A percentile compares a stretch with the other conserved stretches of the same genome.
These are phyloP conservation scores for Nannochloropsis gaditana DNA, from an alignment of 108 stramenopile genomes.

Conservation along the genomic window DNA sequence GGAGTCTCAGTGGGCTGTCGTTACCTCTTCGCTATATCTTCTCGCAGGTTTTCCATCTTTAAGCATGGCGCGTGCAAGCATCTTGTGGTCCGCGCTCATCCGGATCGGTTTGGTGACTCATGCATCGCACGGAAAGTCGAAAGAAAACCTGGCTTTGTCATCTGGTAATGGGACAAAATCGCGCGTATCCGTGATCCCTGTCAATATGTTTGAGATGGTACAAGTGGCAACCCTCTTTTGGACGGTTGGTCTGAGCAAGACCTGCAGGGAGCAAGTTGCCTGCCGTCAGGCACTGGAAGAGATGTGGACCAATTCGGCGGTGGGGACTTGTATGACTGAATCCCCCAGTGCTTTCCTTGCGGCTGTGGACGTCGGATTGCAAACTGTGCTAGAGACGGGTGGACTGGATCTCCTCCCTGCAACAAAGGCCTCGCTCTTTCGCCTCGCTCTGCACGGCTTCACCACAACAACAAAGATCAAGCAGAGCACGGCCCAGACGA, in stretches of 20 bases:
- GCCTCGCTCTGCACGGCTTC: conserved; percentile 16
- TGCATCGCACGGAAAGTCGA: too few species aligned
- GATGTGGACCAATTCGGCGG: neutral
- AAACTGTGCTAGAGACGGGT: conserved; percentile 6
- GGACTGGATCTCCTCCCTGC: neutral
- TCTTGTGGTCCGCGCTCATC: neutral
- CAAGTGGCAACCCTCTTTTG: neutral
- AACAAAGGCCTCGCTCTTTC: neutral
- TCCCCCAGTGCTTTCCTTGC: neutral
- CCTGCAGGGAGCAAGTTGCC: neutral
- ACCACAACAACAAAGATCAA: neutral
- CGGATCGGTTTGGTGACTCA: neutral
- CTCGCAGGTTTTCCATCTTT: neutral
- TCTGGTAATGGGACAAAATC: too few species aligned
- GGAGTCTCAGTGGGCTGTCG: neutral
- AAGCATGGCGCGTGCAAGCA: conserved; percentile 6
- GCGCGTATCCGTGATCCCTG: neutral
- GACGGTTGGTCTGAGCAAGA: neutral
- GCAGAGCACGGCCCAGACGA: neutral
- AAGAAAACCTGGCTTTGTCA: too few species aligned
- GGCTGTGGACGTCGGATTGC: neutral
- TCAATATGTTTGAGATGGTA: neutral
- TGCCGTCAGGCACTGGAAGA: neutral
- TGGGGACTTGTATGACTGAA: too few species aligned
- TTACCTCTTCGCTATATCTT: neutral